Conservation (phyloP, 129 eudicot genomes). For the Flaveria linearis region DNA sequence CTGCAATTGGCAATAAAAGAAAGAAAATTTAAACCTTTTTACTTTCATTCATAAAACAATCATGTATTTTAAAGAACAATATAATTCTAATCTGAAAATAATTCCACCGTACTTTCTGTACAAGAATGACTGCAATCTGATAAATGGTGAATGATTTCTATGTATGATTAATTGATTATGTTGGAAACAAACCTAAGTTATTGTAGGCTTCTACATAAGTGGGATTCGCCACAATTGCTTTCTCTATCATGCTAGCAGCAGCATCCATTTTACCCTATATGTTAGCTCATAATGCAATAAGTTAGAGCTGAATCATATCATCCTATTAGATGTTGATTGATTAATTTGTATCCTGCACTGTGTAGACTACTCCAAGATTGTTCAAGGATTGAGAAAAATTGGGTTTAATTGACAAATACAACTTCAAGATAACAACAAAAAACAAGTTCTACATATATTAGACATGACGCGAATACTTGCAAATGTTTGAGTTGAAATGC, state of each 20-base stretch:
- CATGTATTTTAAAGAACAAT: not conserved
- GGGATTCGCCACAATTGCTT: slow-evolving; percentile 96
- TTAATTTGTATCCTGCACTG: not conserved
- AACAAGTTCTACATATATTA: not conserved
- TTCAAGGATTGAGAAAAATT: too few species aligned
- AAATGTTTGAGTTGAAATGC: slow-evolving; percentile 7
- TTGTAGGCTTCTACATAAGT: slow-evolving; percentile 39
- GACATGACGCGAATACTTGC: not conserved
- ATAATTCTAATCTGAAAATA: not conserved
- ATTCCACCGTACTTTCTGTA: slow-evolving; percentile 7
- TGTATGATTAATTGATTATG: not conserved
- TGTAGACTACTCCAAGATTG: too few species aligned
- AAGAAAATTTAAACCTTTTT: not conserved
- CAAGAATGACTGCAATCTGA: slow-evolving; percentile 15
- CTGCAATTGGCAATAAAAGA: not conserved
- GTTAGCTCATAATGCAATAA: slow-evolving; percentile 12
- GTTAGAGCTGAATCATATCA: slow-evolving; percentile 4
- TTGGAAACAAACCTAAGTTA: slow-evolving; percentile 37
- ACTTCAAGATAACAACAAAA: slow-evolving; percentile 44
- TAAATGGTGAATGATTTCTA: not conserved
- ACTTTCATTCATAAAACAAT: not conserved
- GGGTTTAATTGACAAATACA: slow-evolving; percentile 44
- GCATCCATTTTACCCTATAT: slow-evolving; percentile 97
- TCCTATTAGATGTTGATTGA: slow-evolving; percentile 16
- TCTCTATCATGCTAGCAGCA: slow-evolving; percentile 97